Base-by-base conservation (phyloP, 345 rosid genomes). In the Lepidium sativum region DNA sequence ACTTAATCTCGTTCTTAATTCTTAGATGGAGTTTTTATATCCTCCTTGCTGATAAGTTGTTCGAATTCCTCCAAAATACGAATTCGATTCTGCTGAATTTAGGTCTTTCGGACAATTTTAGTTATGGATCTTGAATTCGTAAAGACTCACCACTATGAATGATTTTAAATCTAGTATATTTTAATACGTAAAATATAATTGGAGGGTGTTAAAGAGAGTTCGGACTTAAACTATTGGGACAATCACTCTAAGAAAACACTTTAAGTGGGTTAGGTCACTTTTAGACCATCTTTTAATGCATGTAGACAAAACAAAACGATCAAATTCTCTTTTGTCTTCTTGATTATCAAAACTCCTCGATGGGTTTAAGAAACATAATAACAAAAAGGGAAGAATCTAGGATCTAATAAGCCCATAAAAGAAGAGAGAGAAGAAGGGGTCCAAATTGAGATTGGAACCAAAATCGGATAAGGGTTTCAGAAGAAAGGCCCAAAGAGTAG, bases 401-500 rank as follows among this genome's bases (percentile, higher is more conserved):
- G 20, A 41, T 42, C 25, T 11, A 60, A 60, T 11, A 60, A 60
- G 61, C 73, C 75, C 75, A 70, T 54, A 15, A 35, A 45, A 29
- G 16, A 7, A 27, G 57, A 63, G 63, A 45, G 7, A 15, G 31
- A 55, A 45, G 37, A 27, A 35, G 38, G 54, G 71, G 63, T 45
- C 55, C 44, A 54, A 53, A 8, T 8, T 11, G 47, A 45, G 47
- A 34, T 18, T 15, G 55, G 38, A 23, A 65, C 54, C 48, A 44
- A 67, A 47, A 34, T 27, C 3, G 13, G 48, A 23, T 44, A 45
- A 55, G 56, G 51, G 23, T 45, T 54, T 15, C n/a, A 45, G 57
- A 21, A 43, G 38, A 37, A 38, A 70, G 74, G 75, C 75, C 75
- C 75, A 63, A 42, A 27, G 63, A 63, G 35, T 70, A 62, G 63